Evolutionary conservation across 768 basidiomycete genomes (phyloP).

Genomic region (Steccherinum ochraceum): DNA sequence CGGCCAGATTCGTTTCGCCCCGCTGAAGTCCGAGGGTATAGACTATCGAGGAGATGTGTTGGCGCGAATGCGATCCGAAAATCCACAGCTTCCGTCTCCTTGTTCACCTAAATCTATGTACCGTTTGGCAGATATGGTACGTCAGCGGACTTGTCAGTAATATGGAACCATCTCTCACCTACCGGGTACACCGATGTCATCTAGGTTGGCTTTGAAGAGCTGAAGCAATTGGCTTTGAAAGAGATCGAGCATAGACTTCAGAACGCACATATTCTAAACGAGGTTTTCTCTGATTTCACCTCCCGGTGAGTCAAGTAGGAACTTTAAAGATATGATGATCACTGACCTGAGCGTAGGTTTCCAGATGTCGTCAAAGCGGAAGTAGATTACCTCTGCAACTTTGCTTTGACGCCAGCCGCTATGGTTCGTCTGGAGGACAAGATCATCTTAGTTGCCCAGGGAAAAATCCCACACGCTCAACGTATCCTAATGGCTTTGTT

Average conservation of each 20-base stretch:
- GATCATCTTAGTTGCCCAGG: background rate
- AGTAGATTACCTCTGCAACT: background rate
- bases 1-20: constrained; percentile 3
- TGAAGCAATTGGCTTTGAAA: background rate
- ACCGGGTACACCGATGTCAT: no score
- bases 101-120: constrained; percentile 9
- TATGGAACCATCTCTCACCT: background rate
- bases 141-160: background rate
- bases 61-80: background rate
- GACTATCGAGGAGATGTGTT: background rate
- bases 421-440: background rate
- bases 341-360: background rate
- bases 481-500: background rate
- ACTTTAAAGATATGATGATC: no score
- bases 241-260: background rate
- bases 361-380: background rate
- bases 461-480: background rate
- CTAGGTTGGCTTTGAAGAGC: background rate
- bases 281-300: constrained; percentile 3
- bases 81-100: background rate
- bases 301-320: background rate
- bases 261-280: constrained; percentile 1
- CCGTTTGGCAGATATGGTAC: constrained; percentile 7
- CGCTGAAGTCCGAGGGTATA: constrained; percentile 2
- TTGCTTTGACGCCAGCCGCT: background rate